A percentile compares a stretch with the other conserved stretches of the same genome.
phyloP scores from a whole-genome alignment of 2,329 filamentous ascomycete genomes.

The Aspergillus fructus region DNA sequence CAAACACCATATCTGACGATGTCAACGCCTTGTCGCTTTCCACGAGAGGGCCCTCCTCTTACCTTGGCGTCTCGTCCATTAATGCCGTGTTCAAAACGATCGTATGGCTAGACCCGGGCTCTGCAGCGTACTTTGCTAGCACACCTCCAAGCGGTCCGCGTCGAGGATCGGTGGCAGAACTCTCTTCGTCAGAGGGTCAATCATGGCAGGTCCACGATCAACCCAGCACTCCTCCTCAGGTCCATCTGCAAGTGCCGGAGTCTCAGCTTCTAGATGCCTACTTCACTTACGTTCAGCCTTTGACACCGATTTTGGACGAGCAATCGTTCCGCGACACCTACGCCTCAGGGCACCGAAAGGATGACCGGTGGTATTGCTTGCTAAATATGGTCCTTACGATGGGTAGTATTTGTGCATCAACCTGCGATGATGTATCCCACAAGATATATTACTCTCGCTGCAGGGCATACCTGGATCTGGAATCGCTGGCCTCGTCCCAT shows the following conservation, averaged over 20 bases:
- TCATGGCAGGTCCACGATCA: constrained; percentile 32
- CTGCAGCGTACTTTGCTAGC: constrained; percentile 48
- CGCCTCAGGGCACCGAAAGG: constrained; percentile 60
- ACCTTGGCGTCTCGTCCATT: constrained; percentile 72
- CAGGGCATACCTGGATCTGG: constrained; percentile 65
- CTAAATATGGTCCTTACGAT: constrained; percentile 76
- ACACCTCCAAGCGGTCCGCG: constrained; percentile 28
- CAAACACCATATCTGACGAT: constrained; percentile 67
- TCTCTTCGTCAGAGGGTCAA: constrained; percentile 19
- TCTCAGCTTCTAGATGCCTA: constrained; percentile 72
- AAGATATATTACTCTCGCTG: constrained; percentile 69
- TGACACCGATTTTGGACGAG: constrained; percentile 73
- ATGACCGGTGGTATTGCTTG: constrained; percentile 69
- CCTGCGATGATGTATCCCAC: constrained; percentile 63
- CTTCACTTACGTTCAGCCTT: constrained; percentile 70
- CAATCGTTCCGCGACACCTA: constrained; percentile 67
- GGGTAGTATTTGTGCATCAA: constrained; percentile 68
- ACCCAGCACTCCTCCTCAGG: constrained; percentile 48
- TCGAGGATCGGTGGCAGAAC: constrained; percentile 19
- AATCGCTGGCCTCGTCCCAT: constrained; percentile 67
- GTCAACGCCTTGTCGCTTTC: constrained; percentile 66
- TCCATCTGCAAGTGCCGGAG: constrained; percentile 60
- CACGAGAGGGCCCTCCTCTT: constrained; percentile 63
- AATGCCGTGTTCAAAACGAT: constrained; percentile 74
- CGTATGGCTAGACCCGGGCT: constrained; percentile 53